These are phyloP conservation scores for Phytophthora europaea DNA, from an alignment of 352 stramenopile species.

Conservation along the genomic window DNA sequence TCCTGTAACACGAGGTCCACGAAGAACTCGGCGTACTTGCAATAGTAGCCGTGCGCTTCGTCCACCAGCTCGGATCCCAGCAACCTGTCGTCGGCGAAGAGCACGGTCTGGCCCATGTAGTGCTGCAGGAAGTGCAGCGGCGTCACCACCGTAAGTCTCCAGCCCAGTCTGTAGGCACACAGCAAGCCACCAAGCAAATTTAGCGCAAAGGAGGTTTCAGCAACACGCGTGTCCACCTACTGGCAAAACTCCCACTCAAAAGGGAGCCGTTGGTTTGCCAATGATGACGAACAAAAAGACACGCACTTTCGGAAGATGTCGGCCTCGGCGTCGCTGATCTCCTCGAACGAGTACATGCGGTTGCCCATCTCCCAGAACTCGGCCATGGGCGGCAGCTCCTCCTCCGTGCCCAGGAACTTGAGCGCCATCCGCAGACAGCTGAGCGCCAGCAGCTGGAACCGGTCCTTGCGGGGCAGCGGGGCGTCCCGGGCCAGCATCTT, in stretches of 20 bases:
- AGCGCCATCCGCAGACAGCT: slow-evolving; percentile 83
- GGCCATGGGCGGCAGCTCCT: slow-evolving; percentile 81
- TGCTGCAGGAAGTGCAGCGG: slow-evolving; percentile 87
- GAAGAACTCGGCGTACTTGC: slow-evolving; percentile 90
- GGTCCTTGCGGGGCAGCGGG: slow-evolving; percentile 71
- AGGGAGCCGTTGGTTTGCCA: slow-evolving; percentile 6
- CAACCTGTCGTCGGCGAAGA: slow-evolving; percentile 86
- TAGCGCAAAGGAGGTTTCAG: slow-evolving; percentile 17
- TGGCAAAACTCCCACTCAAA: slow-evolving; percentile 23
- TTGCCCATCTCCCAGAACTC: slow-evolving; percentile 91
- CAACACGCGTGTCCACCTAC: neutral
- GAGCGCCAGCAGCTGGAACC: slow-evolving; percentile 86
- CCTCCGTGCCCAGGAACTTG: slow-evolving; percentile 85
- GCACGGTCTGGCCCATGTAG: slow-evolving; percentile 80
- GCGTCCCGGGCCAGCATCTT: slow-evolving; percentile 59
- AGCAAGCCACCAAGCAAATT: slow-evolving; percentile 31
- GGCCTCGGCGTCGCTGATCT: slow-evolving; percentile 84
- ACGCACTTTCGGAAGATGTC: slow-evolving; percentile 57
- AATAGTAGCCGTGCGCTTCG: slow-evolving; percentile 82
- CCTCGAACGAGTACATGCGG: slow-evolving; percentile 85
- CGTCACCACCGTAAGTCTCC: slow-evolving; percentile 73
- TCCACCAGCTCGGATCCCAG: slow-evolving; percentile 78
- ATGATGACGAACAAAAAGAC: slow-evolving; percentile 22
- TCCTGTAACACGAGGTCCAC: slow-evolving; percentile 88
- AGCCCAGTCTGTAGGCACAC: slow-evolving; percentile 64